A percentile compares a stretch with the other conserved stretches of the same genome.
Conservation (phyloP, 345 rosid species). For the Diplotaxis tenuifolia region DNA sequence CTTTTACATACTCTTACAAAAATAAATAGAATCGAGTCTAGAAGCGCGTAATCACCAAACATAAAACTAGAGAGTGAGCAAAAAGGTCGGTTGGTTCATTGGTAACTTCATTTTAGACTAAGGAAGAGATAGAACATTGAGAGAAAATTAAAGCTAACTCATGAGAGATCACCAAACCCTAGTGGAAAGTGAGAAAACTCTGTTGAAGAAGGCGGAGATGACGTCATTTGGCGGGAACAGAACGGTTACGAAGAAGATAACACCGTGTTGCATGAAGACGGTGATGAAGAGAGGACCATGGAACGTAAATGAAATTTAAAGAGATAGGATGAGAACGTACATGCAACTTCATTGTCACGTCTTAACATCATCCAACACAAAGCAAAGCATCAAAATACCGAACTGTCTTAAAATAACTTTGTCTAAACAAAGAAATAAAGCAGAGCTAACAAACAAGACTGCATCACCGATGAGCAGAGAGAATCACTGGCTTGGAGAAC, state of each 20-base stretch:
- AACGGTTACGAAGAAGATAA: slow-evolving; percentile 17
- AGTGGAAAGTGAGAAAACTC: not conserved
- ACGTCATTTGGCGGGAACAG: slow-evolving; percentile 14
- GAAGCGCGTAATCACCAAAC: slow-evolving; percentile 10
- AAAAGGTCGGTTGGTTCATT: slow-evolving; percentile 32
- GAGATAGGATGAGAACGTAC: slow-evolving; percentile 17
- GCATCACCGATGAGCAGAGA: not conserved
- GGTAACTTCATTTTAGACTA: slow-evolving; percentile 33
- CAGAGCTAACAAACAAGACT: slow-evolving; percentile 12
- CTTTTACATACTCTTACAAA: not conserved
- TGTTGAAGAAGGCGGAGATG: slow-evolving; percentile 13
- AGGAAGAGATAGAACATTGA: not conserved
- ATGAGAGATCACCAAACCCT: slow-evolving; percentile 31
- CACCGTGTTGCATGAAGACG: slow-evolving; percentile 67
- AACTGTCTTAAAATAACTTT: not conserved
- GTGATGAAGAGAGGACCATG: slow-evolving; percentile 90
- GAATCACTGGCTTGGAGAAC: slow-evolving; percentile 72
- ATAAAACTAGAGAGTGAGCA: slow-evolving; percentile 9
- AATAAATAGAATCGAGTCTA: not conserved
- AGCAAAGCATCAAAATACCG: not conserved
- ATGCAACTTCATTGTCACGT: slow-evolving; percentile 17
- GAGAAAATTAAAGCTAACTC: not conserved
- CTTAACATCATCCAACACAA: slow-evolving; percentile 30
- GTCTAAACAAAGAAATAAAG: not conserved
- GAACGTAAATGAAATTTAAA: slow-evolving; percentile 28